Evolutionary conservation across 2,329 filamentous ascomycete species (phyloP).

Genomic region (Arachnomyces sp.): DNA sequence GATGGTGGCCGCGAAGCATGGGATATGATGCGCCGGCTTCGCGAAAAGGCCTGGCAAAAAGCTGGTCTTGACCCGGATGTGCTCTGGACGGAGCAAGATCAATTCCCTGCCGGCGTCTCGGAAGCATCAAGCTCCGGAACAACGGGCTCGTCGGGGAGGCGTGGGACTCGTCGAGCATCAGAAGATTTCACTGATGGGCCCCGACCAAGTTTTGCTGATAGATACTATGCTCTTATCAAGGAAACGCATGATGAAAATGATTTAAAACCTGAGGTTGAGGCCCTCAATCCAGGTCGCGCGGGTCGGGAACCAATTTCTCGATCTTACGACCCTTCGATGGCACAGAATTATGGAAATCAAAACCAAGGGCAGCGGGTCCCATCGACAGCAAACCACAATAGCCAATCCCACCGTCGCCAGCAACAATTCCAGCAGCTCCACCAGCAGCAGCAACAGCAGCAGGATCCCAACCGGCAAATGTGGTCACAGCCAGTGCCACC

Average conservation of each 20-base stretch:
- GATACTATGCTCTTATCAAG: constrained; percentile 14
- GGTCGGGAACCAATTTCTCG: not conserved
- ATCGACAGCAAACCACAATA: too few species aligned
- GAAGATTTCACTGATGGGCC: constrained; percentile 8
- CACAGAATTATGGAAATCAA: too few species aligned
- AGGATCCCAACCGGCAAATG: too few species aligned
- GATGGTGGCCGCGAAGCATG: constrained; percentile 43
- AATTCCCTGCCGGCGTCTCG: constrained; percentile 30
- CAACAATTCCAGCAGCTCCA: not conserved
- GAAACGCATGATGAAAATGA: constrained; percentile 8
- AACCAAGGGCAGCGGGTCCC: too few species aligned
- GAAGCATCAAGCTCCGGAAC: not conserved
- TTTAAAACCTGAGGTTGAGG: not conserved
- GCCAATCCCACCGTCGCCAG: too few species aligned
- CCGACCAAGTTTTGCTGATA: constrained; percentile 9
- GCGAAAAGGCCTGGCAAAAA: constrained; percentile 42
- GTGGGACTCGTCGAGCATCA: not conserved
- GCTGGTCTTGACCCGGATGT: constrained; percentile 40
- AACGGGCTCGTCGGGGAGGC: not conserved
- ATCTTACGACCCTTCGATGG: not conserved
- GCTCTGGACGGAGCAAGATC: constrained; percentile 41
- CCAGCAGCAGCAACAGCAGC: not conserved
- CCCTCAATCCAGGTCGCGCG: not conserved
- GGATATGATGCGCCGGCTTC: constrained; percentile 41
- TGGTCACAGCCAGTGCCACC: too few species aligned